Percentiles rank a stretch among this genome's conserved stretches.
Evolutionary conservation across 2,329 filamentous ascomycete species (phyloP).

Genomic region (Truncatella angustata): DNA sequence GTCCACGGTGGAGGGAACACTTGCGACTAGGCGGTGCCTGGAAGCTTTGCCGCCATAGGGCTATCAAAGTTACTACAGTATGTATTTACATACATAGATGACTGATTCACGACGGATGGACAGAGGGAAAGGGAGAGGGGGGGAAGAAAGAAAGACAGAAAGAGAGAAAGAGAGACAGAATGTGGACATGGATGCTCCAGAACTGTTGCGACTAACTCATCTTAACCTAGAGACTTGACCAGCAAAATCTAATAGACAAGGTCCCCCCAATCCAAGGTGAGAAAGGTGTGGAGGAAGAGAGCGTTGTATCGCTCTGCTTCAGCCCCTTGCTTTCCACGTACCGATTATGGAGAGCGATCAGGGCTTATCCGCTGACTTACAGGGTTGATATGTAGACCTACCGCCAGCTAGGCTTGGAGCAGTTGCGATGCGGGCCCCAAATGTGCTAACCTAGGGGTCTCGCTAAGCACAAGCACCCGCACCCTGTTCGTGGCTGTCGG

Average conservation of each 20-base stretch:
- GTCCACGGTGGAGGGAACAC: neutral
- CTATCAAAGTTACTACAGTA: too few species aligned
- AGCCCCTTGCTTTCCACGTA: neutral
- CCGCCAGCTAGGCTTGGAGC: neutral
- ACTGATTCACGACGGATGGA: too few species aligned
- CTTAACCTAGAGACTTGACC: too few species aligned
- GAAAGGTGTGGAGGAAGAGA: neutral
- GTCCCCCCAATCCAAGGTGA: neutral
- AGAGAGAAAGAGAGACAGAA: neutral
- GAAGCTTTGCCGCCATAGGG: neutral
- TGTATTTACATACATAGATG: too few species aligned
- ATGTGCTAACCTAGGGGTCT: too few species aligned
- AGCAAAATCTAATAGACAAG: too few species aligned
- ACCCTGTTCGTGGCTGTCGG: neutral
- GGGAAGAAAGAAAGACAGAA: neutral
- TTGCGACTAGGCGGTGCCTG: neutral
- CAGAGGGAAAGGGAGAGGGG: neutral
- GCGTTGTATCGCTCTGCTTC: neutral
- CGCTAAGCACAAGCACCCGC: too few species aligned
- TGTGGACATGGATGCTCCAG: neutral
- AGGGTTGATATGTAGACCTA: too few species aligned
- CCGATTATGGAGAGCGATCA: neutral
- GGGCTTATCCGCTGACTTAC: constrained; percentile 3
- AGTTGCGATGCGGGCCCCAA: too few species aligned
- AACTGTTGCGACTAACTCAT: too few species aligned